A percentile compares a stretch with the other conserved stretches of the same genome.
Evolutionary conservation across 768 basidiomycete species (phyloP).

Genomic region (Phaeotremella skinneri): DNA sequence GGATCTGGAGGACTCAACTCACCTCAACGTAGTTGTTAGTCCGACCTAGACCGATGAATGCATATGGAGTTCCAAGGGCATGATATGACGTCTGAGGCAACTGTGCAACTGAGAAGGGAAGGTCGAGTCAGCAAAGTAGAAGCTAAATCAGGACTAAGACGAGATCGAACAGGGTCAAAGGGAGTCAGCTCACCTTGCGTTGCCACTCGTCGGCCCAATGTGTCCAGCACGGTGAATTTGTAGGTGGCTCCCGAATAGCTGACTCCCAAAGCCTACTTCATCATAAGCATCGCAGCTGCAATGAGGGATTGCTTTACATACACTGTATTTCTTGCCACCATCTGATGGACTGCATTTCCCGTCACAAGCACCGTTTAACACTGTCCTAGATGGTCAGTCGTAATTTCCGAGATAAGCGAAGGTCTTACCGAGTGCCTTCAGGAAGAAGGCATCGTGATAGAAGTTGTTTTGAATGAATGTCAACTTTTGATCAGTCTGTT

Average conservation of each 20-base stretch:
- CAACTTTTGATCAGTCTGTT: slow-evolving; percentile 57
- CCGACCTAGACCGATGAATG: slow-evolving; percentile 92
- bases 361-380: slow-evolving; percentile 87
- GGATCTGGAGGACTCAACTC: too few species aligned
- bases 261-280: slow-evolving; percentile 77
- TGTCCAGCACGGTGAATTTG: slow-evolving; percentile 95
- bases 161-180: slow-evolving; percentile 6
- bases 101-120: slow-evolving; percentile 66
- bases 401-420: not conserved
- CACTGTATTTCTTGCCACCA: slow-evolving; percentile 67
- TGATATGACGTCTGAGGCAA: slow-evolving; percentile 91
- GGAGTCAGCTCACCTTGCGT: slow-evolving; percentile 66
- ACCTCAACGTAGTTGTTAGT: slow-evolving; percentile 97
- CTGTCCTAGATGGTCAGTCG: slow-evolving; percentile 53
- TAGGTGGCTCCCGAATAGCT: slow-evolving; percentile 92
- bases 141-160: not conserved
- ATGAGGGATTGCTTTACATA: slow-evolving; percentile 52
- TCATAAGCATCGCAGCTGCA: slow-evolving; percentile 12
- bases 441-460: slow-evolving; percentile 97
- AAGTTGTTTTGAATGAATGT: slow-evolving; percentile 93
- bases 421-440: slow-evolving; percentile 82
- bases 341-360: slow-evolving; percentile 69
- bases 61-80: slow-evolving; percentile 82
- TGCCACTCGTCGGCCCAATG: slow-evolving; percentile 78
- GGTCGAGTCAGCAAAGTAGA: slow-evolving; percentile 2